Percentiles rank a stretch among this genome's conserved stretches.
Conservation (phyloP, 768 basidiomycete genomes). For the Tremella fuciformis region DNA sequence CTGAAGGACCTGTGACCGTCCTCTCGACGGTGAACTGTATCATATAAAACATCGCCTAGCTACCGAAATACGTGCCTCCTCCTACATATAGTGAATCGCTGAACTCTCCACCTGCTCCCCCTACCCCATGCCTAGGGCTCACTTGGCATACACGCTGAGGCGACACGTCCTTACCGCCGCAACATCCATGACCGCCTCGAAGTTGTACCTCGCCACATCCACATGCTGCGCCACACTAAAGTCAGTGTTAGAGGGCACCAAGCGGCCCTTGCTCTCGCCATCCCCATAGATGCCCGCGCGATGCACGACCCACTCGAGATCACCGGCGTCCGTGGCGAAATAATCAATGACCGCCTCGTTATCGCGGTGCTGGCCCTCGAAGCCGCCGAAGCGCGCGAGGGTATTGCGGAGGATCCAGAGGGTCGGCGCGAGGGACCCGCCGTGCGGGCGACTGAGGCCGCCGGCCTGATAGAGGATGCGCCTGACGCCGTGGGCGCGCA, state of each 20-base stretch:
- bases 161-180: slow-evolving; percentile 22
- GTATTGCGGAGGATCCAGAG: too few relatives aligned
- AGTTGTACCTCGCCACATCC: slow-evolving; percentile 27
- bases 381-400: slow-evolving; percentile 10
- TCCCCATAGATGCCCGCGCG: slow-evolving; percentile 25
- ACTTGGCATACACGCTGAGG: slow-evolving; percentile 18
- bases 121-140: too few relatives aligned
- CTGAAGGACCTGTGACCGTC: too few relatives aligned
- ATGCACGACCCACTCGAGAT: slow-evolving; percentile 30
- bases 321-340: slow-evolving; percentile 22
- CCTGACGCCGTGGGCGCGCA: slow-evolving; percentile 20
- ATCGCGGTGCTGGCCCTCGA: slow-evolving; percentile 25
- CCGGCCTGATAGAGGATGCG: slow-evolving; percentile 29
- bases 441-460: slow-evolving; percentile 20
- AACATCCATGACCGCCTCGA: slow-evolving; percentile 13
- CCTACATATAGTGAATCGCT: too few relatives aligned
- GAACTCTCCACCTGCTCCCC: too few relatives aligned
- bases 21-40: too few relatives aligned
- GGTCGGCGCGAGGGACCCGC: slow-evolving; percentile 9
- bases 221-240: slow-evolving; percentile 16
- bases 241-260: slow-evolving; percentile 11
- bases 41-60: too few relatives aligned
- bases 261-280: slow-evolving; percentile 21
- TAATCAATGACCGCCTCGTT: slow-evolving; percentile 34
- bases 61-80: too few relatives aligned